Base-by-base conservation (phyloP, 805 yeast species). In the Yamadazyma insecticola region DNA sequence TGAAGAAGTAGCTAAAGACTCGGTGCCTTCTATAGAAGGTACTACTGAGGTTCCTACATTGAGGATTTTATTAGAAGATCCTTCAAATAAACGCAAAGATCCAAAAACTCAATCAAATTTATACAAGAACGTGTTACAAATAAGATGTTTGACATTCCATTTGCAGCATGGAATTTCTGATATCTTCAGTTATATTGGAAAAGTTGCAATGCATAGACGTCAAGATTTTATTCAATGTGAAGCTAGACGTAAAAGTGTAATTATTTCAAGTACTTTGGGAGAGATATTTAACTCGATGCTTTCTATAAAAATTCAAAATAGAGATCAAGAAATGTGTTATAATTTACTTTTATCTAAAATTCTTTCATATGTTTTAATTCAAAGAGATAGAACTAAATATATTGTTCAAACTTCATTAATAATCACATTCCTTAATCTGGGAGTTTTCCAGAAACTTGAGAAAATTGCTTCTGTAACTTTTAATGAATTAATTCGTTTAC, bases 91-190 rank as follows among this genome's bases (percentile, higher is more conserved):
- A 2, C 40, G 48, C 4, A 47, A 57, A 28, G 43, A 62, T 22
- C 47, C 16, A 35, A 69, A 67, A 21, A 68, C 67, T 24, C 70
- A 74, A 0, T 65, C 76, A 24, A 73, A 82, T 1, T 2, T 33
- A 9, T 76, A 63, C 55, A 81, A 81, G 40, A 83, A 82, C 44
- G 57, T 81, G 0, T 54, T 74, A 2, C 76, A 78, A 39, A 50
- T 78, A 8, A 65, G 87, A 32, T 65, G 64, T 37, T 63, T 78
- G 22, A 51, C 64, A 19, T 63, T 69, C 30, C 63, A 73, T 19
- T 52, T 76, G 16, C 81, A 76, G 40, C 56, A 66, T 5, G 56
- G 64, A 18, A 51, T 67, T 2, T 43, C 73, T 1, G 55, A 61
- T 21, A 39, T 72, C 2, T 63, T 71, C 29, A 56, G 67, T 30